Evolutionary conservation across 805 yeast species (phyloP).

Genomic region (Saturnispora bothae): DNA sequence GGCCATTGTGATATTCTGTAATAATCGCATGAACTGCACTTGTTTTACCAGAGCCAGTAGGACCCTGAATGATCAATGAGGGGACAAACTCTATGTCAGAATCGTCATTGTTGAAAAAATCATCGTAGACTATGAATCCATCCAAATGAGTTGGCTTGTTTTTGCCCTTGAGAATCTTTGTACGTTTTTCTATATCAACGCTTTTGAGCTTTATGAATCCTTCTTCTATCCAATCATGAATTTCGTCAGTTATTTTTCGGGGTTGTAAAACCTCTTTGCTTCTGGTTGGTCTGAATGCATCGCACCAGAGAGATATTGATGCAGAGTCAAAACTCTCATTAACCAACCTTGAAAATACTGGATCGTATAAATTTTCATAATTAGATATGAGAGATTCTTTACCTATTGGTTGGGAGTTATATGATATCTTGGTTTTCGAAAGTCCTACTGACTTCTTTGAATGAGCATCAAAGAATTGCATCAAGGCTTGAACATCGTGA

Average conservation of each 20-base stretch:
- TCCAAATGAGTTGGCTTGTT: constrained; percentile 16
- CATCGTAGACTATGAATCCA: constrained; percentile 32
- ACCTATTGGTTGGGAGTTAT: neutral
- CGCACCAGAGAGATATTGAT: constrained; percentile 29
- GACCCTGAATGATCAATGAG: constrained; percentile 57
- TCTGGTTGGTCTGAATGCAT: constrained; percentile 32
- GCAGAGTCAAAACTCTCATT: constrained; percentile 2
- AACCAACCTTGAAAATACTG: constrained; percentile 10
- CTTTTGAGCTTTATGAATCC: constrained; percentile 27
- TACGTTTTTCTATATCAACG: constrained; percentile 23
- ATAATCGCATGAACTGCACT: constrained; percentile 60
- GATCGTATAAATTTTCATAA: constrained; percentile 9
- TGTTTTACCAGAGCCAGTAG: constrained; percentile 70
- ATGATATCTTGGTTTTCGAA: neutral
- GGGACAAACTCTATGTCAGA: constrained; percentile 40
- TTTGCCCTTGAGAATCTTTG: constrained; percentile 14
- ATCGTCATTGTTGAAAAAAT: constrained; percentile 21
- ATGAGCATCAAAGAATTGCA: constrained; percentile 6
- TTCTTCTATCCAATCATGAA: constrained; percentile 32
- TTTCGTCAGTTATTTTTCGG: constrained; percentile 14
- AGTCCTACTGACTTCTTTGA: neutral
- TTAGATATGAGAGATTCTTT: constrained; percentile 3
- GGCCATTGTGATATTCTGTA: constrained; percentile 46
- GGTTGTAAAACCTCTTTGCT: constrained; percentile 29
- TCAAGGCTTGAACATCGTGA: constrained; percentile 1